Conservation (phyloP, 1,284 basidiomycete species). For the Malassezia japonica region DNA sequence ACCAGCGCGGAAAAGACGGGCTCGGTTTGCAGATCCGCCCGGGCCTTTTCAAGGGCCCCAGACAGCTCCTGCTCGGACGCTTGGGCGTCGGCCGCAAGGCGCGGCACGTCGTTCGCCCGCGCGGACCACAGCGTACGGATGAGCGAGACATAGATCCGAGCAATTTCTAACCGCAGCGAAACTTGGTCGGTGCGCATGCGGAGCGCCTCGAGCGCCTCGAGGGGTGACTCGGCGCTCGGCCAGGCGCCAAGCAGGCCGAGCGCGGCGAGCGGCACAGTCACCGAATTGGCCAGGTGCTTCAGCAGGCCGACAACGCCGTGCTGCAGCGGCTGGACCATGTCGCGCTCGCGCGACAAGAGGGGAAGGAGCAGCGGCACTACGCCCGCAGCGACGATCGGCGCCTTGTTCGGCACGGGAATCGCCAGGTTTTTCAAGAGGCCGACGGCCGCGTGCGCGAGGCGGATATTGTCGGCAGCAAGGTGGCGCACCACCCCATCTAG, state of each 20-base stretch:
- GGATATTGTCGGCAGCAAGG: slow-evolving; percentile 22
- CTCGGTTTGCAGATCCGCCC: slow-evolving; percentile 16
- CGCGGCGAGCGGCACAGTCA: slow-evolving; percentile 54
- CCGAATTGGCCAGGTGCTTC: slow-evolving; percentile 71
- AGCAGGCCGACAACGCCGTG: slow-evolving; percentile 74
- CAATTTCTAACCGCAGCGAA: slow-evolving; percentile 75
- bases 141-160: slow-evolving; percentile 73
- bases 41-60: slow-evolving; percentile 1
- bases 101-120: background rate
- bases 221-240: slow-evolving; percentile 4
- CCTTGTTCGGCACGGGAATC: slow-evolving; percentile 34
- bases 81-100: background rate
- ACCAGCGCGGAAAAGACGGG: slow-evolving; percentile 54
- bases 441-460: slow-evolving; percentile 30
- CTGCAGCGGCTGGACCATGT: slow-evolving; percentile 58
- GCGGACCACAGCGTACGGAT: slow-evolving; percentile 50
- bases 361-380: slow-evolving; percentile 18
- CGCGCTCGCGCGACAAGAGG: slow-evolving; percentile 24
- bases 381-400: slow-evolving; percentile 19
- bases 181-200: slow-evolving; percentile 69
- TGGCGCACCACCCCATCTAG: slow-evolving; percentile 7
- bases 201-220: slow-evolving; percentile 64
- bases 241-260: slow-evolving; percentile 35
- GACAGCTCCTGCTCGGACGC: background rate
- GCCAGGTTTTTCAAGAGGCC: slow-evolving; percentile 38